Evolutionary conservation across 1,284 basidiomycete species (phyloP), one percentile per base, ranked within the genome.

Genomic region (Apiotrichum gamsii): DNA sequence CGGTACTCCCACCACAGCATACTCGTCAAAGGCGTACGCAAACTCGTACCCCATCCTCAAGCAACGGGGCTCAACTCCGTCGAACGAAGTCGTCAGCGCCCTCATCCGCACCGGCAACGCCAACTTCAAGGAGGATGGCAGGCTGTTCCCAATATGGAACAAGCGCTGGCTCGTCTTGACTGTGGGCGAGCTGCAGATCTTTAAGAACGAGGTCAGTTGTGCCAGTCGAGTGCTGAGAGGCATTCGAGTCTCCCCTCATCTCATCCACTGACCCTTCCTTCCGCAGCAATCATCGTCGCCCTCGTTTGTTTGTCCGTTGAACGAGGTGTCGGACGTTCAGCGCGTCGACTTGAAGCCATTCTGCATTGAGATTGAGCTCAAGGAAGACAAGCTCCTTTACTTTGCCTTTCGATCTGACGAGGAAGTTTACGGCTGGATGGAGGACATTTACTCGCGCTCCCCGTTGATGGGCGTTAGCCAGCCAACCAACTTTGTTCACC

Each of bases 401-500:
- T 59, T 67, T 63, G 51, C 65, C 34, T 59, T 96, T 58, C 93
- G 93, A 74, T 87, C 79, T 52, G 94, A 98, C 66, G 88, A 94
- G 60, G 94, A 98, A 66, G 80, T 98, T 14, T 97, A 98, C 65
- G 83, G 83, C 23, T 97, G 93, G 93, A 90, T 78, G 74, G 93
- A 98, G 65, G 93, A 95, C 64, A 86, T 98, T 51, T 96, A 97
- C 72, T 83, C 82, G 8, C 81, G 91, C 44, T 90, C 87, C 58
- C 90, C 93, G 0, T 77, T 94, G 39, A 88, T 90, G 83, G 90
- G 91, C 31, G 88, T 94, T 19, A 86, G 85, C 63, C 85, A 86
- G 57, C 94, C 94, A 0, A 96, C 90, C 15, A 93, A 98, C 73
- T 97, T 97, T 67, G 90, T 95, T 1, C 94, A 97, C 75, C 90